Evolutionary conservation across 2,329 filamentous ascomycete genomes (phyloP), one percentile per base, ranked within the genome.

Genomic region (Colletotrichum sidae): DNA sequence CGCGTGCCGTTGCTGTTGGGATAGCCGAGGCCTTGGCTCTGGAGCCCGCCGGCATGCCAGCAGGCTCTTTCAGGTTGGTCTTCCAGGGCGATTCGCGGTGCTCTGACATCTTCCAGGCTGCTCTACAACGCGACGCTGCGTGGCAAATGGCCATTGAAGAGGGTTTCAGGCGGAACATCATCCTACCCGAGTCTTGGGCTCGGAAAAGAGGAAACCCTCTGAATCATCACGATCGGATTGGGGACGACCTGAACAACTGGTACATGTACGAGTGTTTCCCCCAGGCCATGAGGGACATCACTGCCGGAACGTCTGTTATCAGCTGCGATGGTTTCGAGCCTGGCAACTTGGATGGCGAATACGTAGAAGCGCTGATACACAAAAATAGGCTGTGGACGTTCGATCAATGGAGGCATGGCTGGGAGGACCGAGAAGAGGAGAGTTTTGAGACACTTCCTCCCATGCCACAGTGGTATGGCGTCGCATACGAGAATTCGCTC

Each of bases 21-120:
- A 46, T 60, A 6, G 8, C 2, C 8, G 57, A 60, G 1, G 57
- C 57, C 1, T 34, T 54, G 42, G 57, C 57, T 6, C 57, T 60
- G 15, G 49, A 13, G 2, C 50, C 57, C 2, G 57, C 57, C 1
- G 57, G 57, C 34, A 54, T 60, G 57, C 57, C 49, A 9, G 2
- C 57, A 5, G 33, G 12, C 6, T 12, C 57, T 10, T 60, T 60
- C 35, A 15, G 41, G 8, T 17, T 60, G 1, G 2, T 55, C 35
- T 2, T 60, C 34, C 50, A 60, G n/a, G 57, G 57, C 50, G 2
- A 41, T 25, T 25, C 8, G 49, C 49, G 1, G 49, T 35, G 2
- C 57, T 37, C 8, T 34, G 46, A 41, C 35, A 53, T 60, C 1
- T 60, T 60, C 15, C 49, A 60, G 34, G 35, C 3, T 15, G 15